Conservation (phyloP, 2,329 filamentous ascomycete genomes). For the Beauveria caledonica region DNA sequence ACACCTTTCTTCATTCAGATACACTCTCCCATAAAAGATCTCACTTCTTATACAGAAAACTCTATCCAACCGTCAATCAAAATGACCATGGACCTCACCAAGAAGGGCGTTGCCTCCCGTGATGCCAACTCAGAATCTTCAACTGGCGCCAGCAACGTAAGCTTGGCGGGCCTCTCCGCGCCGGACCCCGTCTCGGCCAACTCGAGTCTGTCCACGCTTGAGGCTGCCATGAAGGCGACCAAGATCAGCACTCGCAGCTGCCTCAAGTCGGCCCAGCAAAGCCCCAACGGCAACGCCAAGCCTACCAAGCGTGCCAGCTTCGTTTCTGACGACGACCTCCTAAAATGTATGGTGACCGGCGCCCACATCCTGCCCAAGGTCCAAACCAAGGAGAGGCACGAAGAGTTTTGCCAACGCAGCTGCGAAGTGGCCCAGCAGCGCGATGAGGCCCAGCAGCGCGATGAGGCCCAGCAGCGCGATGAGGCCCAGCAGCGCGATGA, state of each 20-base stretch:
- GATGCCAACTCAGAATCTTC: not conserved
- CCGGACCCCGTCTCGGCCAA: not conserved
- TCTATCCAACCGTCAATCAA: not conserved
- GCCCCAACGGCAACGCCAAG: not conserved
- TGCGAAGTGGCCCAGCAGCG: rapidly evolving
- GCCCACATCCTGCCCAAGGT: too few species aligned
- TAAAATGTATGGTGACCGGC: not conserved
- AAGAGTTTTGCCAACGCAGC: not conserved
- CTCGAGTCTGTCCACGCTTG: not conserved
- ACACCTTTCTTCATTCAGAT: too few species aligned
- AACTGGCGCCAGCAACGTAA: not conserved
- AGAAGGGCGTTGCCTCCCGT: not conserved
- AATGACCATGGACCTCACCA: not conserved
- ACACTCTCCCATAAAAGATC: too few species aligned
- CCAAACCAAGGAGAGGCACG: not conserved
- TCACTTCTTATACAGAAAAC: too few species aligned
- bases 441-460: too few species aligned
- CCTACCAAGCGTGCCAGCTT: not conserved
- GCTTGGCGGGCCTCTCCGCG: not conserved
- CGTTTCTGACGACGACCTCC: not conserved
- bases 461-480: too few species aligned
- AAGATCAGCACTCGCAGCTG: not conserved
- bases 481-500: too few species aligned
- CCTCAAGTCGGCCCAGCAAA: not conserved
- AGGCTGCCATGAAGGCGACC: not conserved